These are phyloP conservation scores for Vitis rupestris DNA, from an alignment of 164 flowering plant genomes.

Conservation along the genomic window DNA sequence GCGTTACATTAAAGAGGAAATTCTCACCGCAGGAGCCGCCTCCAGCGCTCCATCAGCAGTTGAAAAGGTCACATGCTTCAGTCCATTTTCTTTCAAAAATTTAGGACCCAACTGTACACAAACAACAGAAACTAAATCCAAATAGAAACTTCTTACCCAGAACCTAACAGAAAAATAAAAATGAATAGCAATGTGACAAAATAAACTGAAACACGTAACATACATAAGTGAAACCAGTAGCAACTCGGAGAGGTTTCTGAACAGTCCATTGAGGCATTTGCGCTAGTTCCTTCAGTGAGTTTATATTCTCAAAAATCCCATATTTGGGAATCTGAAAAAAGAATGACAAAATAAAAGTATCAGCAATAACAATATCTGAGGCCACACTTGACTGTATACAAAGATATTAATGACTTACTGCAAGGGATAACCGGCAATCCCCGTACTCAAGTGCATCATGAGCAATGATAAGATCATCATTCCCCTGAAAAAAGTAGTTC, in stretches of 20 bases:
- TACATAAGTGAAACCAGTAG: conserved; percentile 91
- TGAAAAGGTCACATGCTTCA: conserved; percentile 77
- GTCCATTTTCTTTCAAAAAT: conserved; percentile 79
- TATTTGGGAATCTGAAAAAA: conserved; percentile 78
- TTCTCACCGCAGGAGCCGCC: conserved; percentile 95
- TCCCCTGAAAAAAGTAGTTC: conserved; percentile 42
- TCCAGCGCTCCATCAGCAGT: conserved; percentile 98
- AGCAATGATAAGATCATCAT: conserved; percentile 79
- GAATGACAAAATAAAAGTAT: conserved; percentile 1
- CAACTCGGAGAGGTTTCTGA: conserved; percentile 89
- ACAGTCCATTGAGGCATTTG: conserved; percentile 97
- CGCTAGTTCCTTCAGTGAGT: conserved; percentile 78
- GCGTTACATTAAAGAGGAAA: not conserved
- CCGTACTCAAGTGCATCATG: conserved; percentile 94
- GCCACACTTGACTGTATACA: not conserved
- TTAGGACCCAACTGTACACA: conserved; percentile 76
- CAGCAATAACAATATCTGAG: not conserved
- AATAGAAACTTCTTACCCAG: not conserved
- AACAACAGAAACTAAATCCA: conserved; percentile 2
- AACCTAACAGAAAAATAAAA: not conserved
- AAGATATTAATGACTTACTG: conserved; percentile 48
- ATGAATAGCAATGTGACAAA: not conserved
- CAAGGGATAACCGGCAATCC: conserved; percentile 82
- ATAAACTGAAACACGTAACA: conserved; percentile 19
- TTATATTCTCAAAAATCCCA: conserved; percentile 93